These are phyloP conservation scores for Iris macrosiphon DNA, from an alignment of 106 monocot species.

Conservation along the genomic window DNA sequence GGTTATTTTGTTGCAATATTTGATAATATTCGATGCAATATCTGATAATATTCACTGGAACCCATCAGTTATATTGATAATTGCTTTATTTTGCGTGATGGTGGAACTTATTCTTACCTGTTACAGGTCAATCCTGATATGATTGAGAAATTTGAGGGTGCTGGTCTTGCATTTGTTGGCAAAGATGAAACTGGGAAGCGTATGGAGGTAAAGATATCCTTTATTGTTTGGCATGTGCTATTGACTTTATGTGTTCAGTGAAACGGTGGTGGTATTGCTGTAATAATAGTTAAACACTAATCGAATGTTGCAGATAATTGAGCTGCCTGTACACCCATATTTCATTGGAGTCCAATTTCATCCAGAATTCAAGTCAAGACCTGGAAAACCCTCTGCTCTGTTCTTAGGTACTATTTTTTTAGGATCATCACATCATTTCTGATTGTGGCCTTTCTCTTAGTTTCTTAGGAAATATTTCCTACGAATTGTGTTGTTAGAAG, in stretches of 20 bases:
- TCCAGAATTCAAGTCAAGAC: constrained; percentile 82
- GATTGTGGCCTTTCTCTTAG: not conserved
- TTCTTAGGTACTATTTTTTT: constrained; percentile 34
- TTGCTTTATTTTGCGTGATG: not conserved
- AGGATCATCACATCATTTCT: not conserved
- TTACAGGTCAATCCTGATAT: constrained; percentile 69
- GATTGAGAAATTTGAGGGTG: constrained; percentile 42
- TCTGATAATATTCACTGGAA: too few species aligned
- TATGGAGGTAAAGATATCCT: constrained; percentile 45
- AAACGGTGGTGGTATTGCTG: not conserved
- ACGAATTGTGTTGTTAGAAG: not conserved
- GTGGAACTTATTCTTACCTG: not conserved
- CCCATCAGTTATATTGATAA: not conserved
- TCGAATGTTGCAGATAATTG: constrained; percentile 43
- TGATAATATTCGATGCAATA: not conserved
- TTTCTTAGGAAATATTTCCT: not conserved
- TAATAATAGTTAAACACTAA: not conserved
- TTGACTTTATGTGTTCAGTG: not conserved
- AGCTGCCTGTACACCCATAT: constrained; percentile 60
- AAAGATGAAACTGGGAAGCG: constrained; percentile 61
- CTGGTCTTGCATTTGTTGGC: constrained; percentile 66
- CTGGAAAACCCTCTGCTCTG: constrained; percentile 67
- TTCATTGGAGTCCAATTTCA: constrained; percentile 74
- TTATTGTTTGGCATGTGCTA: not conserved
- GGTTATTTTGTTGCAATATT: not conserved